Base-by-base conservation (phyloP, 306 rosid species). In the Urtica urens region DNA sequence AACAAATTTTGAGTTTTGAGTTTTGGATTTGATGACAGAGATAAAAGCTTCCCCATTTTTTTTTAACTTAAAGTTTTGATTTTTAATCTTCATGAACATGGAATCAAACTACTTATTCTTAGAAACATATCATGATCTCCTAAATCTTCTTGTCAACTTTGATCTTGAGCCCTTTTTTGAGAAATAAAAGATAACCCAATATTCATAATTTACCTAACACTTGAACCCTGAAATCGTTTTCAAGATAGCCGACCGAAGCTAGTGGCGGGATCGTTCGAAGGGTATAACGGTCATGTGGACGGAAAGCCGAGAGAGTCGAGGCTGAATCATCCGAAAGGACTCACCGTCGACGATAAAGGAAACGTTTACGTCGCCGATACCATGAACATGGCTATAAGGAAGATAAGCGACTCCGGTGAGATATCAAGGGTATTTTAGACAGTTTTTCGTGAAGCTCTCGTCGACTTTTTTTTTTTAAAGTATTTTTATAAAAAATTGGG, bases 291-390 rank as follows among this genome's bases (percentile, higher is more conserved):
- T 40, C 94, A 92, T 52, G 75, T 85, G 29, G 99, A 92, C 71
- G 99, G 99, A 9, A 78, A 74, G 72, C 78, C 53, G 23, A 92
- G 94, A 69, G 95, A 85, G 49, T 85, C 99, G 51, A 85, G 99
- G 75, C 54, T 92, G 79, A 82, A 85, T 64, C 92, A 82, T 20
- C 99, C 99, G 1, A 82, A 73, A 92, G 99, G 99, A 27, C 51
- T 92, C 46, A 60, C 99, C 14, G 68, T 71, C 58, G 99, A 92
- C 70, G 93, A 67, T 41, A 71, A 69, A 27, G 99, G 99, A 47
- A 92, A 92, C 50, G 62, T 92, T 60, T 92, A 92, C 64, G 64
- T 92, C 59, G 99, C 99, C 37, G 99, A 92, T 74, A 79, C 99
- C 20, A 58, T 79, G 80, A 92, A 92, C 64, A 92, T 82, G 94